phyloP scores from a whole-genome alignment of 306 rosid species.

The Acacia confusa region DNA sequence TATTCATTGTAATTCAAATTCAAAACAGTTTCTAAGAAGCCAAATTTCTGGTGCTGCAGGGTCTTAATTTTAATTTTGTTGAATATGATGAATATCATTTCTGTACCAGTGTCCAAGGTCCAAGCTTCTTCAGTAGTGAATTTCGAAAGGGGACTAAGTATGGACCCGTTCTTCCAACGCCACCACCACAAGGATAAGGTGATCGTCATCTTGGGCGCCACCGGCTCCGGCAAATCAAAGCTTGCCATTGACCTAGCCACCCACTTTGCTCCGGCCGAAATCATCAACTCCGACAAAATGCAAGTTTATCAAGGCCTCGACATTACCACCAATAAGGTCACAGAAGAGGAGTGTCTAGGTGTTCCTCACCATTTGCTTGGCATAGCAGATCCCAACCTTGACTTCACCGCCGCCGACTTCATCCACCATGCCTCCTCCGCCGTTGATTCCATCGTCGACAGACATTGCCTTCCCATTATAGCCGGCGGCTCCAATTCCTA shows the following conservation, averaged over 20 bases:
- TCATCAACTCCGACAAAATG: conserved; percentile 78
- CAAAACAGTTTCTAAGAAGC: not conserved
- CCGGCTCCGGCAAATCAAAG: conserved; percentile 77
- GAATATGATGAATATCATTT: conserved; percentile 28
- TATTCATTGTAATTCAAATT: not conserved
- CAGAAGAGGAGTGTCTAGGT: conserved; percentile 56
- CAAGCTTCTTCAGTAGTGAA: conserved; percentile 34
- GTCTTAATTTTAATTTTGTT: not conserved
- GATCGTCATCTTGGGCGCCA: conserved; percentile 70
- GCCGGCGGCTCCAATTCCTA: conserved; percentile 56
- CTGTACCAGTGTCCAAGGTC: conserved; percentile 45
- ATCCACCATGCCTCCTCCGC: conserved; percentile 34
- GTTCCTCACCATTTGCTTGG: conserved; percentile 72
- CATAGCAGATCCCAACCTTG: not conserved
- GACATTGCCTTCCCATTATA: conserved; percentile 43
- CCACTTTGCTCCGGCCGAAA: conserved; percentile 49
- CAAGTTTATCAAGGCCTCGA: conserved; percentile 73
- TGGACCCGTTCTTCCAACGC: conserved; percentile 42
- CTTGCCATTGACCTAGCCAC: conserved; percentile 68
- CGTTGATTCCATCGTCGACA: conserved; percentile 17
- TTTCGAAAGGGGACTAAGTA: conserved; percentile 41
- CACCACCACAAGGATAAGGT: conserved; percentile 60
- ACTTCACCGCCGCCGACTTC: conserved; percentile 34
- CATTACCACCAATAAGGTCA: conserved; percentile 67
- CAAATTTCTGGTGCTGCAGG: conserved; percentile 43